These are phyloP conservation scores for Austroboletus eburneus DNA, from an alignment of 768 basidiomycete genomes.

Conservation along the genomic window DNA sequence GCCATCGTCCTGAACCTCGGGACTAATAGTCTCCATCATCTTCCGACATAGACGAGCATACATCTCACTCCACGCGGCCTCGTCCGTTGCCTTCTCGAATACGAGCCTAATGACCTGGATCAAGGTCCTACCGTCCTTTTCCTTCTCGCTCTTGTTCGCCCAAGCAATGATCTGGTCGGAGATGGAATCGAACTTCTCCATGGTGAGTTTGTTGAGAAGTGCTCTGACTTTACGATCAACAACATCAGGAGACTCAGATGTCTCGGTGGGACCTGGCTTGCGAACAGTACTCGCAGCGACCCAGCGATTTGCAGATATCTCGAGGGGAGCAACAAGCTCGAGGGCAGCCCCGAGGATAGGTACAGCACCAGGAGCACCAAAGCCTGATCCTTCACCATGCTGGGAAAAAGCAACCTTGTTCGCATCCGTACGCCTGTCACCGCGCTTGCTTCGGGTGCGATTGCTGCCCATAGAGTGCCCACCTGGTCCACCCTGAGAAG, in stretches of 20 bases:
- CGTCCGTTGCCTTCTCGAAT: constrained; percentile 97
- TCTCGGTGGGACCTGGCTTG: constrained; percentile 42
- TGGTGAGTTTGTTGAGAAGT: constrained; percentile 92
- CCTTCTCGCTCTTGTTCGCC: constrained; percentile 91
- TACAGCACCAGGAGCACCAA: constrained; percentile 27
- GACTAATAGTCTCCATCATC: constrained; percentile 92
- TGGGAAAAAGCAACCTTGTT: too few relatives aligned
- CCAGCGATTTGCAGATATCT: constrained; percentile 83
- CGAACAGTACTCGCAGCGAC: constrained; percentile 46
- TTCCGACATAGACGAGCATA: constrained; percentile 93
- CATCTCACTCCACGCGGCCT: constrained; percentile 95
- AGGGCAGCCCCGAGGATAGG: too few relatives aligned
- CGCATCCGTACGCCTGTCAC: too few relatives aligned
- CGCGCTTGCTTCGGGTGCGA: constrained; percentile 66
- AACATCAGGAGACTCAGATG: constrained; percentile 77
- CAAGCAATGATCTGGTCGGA: constrained; percentile 92
- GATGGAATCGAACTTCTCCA: constrained; percentile 95
- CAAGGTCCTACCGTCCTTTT: constrained; percentile 90
- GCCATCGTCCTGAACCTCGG: constrained; percentile 83
- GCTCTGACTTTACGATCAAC: constrained; percentile 92
- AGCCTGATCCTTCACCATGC: constrained; percentile 42
- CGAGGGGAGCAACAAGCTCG: constrained; percentile 77
- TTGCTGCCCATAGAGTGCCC: constrained; percentile 45
- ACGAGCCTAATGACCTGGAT: constrained; percentile 95
- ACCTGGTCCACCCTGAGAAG: constrained; percentile 60